A percentile compares a stretch with the other conserved stretches of the same genome.
Conservation (phyloP, 805 yeast genomes). For the Brettanomyces nanus region DNA sequence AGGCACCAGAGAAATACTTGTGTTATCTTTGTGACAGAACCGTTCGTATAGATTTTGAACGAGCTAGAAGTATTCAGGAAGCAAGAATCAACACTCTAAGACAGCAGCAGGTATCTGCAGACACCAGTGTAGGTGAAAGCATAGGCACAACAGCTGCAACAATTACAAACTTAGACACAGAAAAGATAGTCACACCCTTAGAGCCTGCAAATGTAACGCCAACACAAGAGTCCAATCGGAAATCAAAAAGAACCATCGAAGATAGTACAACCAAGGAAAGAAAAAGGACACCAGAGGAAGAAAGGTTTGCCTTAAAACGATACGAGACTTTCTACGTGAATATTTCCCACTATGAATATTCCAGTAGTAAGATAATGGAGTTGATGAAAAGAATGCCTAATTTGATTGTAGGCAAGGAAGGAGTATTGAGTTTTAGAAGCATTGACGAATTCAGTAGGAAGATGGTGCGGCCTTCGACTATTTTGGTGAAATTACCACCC, state of each 20-base stretch:
- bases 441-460: conserved; percentile 19
- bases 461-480: conserved; percentile 5
- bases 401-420: conserved; percentile 14
- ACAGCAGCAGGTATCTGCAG: not conserved
- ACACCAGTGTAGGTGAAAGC: not conserved
- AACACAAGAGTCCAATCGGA: conserved; percentile 1
- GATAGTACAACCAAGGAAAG: conserved; percentile 32
- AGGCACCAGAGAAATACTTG: conserved; percentile 74
- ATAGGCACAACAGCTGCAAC: conserved; percentile 1
- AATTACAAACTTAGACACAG: not conserved
- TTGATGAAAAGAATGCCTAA: conserved; percentile 20
- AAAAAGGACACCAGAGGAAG: conserved; percentile 28
- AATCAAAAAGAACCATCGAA: conserved; percentile 18
- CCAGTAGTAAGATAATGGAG: conserved; percentile 27
- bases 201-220: not conserved
- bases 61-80: conserved; percentile 28
- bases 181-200: too few species aligned
- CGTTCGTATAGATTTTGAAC: conserved; percentile 33
- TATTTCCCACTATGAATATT: conserved; percentile 38
- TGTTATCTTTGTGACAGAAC: conserved; percentile 66
- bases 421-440: conserved; percentile 15
- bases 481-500: conserved; percentile 44
- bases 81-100: conserved; percentile 26
- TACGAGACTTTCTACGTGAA: conserved; percentile 47
- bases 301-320: conserved; percentile 35